Base-by-base conservation (phyloP, 169 alveolate genomes). In the Plasmodium chabaudi region DNA sequence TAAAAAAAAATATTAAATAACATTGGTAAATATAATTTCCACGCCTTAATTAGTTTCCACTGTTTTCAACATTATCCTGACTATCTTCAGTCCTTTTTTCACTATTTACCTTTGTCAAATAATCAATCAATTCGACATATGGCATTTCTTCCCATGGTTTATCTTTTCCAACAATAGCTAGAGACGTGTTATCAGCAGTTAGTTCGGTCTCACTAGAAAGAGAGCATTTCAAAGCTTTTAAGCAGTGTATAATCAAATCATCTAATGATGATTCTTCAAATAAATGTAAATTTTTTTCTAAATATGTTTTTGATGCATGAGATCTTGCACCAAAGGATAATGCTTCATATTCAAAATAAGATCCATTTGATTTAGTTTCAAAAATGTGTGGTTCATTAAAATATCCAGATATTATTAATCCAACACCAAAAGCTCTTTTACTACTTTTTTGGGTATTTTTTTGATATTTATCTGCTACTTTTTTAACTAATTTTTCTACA, bases 361-460 rank as follows among this genome's bases (percentile, higher is more conserved):
- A 97, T 25, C 99, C 99, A 51, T 97, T 94, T 60, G 99, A 99
- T 87, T 97, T 96, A 13, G 99, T 98, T 92, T 98, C 99, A 87
- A 92, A 98, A 49, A 98, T 94, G 68, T 95, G 98, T 23, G 99
- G 97, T 55, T 93, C 95, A 79, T 93, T 98, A 93, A 96, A 98
- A 91, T 93, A 93, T 13, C 99, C 99, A 27, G 98, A 99, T 59
- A 97, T 94, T 64, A 98, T 96, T 51, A 98, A 93, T 60, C 99
- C 99, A 65, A 98, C 99, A 46, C 99, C 99, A 94, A 97, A 98
- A 5, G 99, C 99, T 75, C 99, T 94, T 93, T 97, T 98, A n/a
- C 98, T 96, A 71, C 97, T 94, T 61, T 96, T 94, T 68, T 96
- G 98, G 21, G 99, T 98, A 94, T 97, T 98, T 69, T 94, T 93